Evolutionary conservation across 2,329 filamentous ascomycete species (phyloP).

Genomic region (Colletotrichum higginsianum): DNA sequence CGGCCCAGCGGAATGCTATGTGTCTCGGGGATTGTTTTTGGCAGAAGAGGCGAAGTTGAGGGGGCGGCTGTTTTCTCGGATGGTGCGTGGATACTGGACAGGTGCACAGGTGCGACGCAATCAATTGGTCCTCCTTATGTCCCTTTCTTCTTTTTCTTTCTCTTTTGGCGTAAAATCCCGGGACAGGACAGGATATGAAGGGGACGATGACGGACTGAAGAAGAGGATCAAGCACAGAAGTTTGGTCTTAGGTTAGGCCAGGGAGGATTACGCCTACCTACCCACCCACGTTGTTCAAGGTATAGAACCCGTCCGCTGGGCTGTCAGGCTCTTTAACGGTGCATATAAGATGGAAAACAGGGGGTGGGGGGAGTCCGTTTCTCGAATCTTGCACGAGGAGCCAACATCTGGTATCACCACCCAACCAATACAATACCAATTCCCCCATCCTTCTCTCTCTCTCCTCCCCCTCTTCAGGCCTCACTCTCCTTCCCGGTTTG

Average conservation of each 20-base stretch:
- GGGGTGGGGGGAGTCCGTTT: neutral
- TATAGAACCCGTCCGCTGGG: neutral
- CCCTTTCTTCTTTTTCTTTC: no score
- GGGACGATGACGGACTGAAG: neutral
- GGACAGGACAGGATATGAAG: neutral
- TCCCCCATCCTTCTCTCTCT: neutral
- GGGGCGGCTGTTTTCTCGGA: neutral
- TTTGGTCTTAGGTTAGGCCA: no score
- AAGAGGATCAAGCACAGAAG: neutral
- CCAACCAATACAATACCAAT: neutral
- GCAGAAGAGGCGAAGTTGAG: neutral
- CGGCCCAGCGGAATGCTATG: slow-evolving; percentile 31
- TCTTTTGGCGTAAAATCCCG: neutral
- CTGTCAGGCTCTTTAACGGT: neutral
- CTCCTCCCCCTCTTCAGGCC: neutral
- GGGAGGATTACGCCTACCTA: no score
- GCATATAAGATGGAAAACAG: no score
- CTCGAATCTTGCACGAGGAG: neutral
- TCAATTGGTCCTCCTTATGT: no score
- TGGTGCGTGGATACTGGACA: neutral
- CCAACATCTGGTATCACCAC: neutral
- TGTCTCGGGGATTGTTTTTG: slow-evolving; percentile 9
- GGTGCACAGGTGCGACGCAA: neutral
- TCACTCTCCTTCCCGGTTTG: neutral
- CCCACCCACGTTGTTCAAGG: no score